phyloP scores from a whole-genome alignment of 495 filamentous ascomycete species.

The Astrothelium macrocarpum region DNA sequence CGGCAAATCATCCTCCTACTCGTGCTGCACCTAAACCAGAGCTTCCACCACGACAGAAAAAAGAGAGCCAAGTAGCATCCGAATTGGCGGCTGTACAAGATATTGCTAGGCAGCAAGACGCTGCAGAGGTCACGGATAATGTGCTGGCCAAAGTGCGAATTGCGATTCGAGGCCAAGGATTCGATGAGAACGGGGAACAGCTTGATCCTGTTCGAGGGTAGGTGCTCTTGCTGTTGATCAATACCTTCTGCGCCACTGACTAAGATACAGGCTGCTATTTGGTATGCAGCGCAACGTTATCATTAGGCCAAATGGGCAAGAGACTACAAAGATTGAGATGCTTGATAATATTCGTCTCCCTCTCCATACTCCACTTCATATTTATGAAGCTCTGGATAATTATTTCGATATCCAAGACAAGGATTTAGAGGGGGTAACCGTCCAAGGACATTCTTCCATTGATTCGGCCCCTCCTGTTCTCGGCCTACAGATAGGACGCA shows the following conservation, averaged over 20 bases:
- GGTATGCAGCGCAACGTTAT: not conserved
- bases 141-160: constrained; percentile 82
- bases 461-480: constrained; percentile 69
- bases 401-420: constrained; percentile 40
- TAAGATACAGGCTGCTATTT: not conserved
- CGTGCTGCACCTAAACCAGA: not conserved
- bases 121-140: constrained; percentile 88
- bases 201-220: constrained; percentile 46
- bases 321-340: not conserved
- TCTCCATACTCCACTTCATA: constrained; percentile 38
- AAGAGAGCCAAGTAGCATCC: not conserved
- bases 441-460: constrained; percentile 42
- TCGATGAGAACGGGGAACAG: constrained; percentile 61
- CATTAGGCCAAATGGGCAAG: not conserved
- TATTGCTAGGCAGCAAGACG: constrained; percentile 71
- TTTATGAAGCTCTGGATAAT: constrained; percentile 70
- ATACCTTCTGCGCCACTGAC: not conserved
- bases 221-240: not conserved
- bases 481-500: constrained; percentile 79
- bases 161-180: constrained; percentile 58
- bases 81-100: constrained; percentile 11
- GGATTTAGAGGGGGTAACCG: not conserved
- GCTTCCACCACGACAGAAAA: not conserved
- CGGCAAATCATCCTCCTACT: not conserved
- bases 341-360: not conserved